phyloP scores from a whole-genome alignment of 768 basidiomycete species.

The Mycena galopus region DNA sequence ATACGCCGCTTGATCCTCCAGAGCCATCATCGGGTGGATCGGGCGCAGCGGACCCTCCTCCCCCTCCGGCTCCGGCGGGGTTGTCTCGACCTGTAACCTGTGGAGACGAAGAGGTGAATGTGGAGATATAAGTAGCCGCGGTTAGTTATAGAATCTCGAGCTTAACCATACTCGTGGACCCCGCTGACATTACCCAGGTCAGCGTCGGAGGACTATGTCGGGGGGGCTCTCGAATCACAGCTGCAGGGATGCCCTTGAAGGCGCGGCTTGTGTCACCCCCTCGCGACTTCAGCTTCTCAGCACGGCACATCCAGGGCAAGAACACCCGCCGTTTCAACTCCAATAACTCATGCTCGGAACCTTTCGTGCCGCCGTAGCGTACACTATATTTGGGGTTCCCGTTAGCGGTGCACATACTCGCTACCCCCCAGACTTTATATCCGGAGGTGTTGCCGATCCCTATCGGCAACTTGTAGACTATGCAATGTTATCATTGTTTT shows the following conservation, averaged over 20 bases:
- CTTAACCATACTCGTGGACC: constrained; percentile 13
- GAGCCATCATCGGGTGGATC: constrained; percentile 3
- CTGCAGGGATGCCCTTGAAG: constrained; percentile 6
- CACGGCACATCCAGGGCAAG: constrained; percentile 23
- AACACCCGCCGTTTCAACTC: constrained; percentile 12
- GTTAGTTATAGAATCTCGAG: not conserved
- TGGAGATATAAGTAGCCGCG: not conserved
- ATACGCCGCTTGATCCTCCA: not conserved
- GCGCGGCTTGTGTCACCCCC: not conserved
- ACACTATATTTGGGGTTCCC: constrained; percentile 21
- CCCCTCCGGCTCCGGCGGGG: constrained; percentile 4
- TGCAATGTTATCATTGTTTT: too few species aligned
- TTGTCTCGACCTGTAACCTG: not conserved
- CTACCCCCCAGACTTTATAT: not conserved
- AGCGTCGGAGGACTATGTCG: constrained; percentile 8
- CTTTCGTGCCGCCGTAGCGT: constrained; percentile 25
- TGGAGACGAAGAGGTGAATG: too few species aligned
- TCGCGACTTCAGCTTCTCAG: constrained; percentile 25
- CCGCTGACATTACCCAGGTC: not conserved
- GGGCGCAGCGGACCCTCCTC: not conserved
- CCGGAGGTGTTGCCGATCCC: constrained; percentile 2
- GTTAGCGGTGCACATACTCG: not conserved
- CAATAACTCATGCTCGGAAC: not conserved
- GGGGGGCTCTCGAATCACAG: not conserved
- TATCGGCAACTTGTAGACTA: not conserved